phyloP scores from a whole-genome alignment of 2,329 filamentous ascomycete species.

The Tolypocladium tundrense region DNA sequence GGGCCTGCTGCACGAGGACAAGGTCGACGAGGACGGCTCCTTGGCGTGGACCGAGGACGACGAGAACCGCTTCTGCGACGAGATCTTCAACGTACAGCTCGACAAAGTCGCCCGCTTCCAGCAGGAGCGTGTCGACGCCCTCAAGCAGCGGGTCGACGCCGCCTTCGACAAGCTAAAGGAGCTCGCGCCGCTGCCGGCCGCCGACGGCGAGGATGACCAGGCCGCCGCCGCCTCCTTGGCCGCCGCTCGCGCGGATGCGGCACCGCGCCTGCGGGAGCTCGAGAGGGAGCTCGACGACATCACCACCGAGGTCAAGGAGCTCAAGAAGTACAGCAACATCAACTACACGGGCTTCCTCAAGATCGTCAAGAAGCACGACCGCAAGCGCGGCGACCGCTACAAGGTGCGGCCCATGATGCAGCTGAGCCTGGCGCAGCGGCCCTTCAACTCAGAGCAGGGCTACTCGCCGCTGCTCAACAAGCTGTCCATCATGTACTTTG shows the following conservation, averaged over 20 bases:
- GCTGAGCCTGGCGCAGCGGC: conserved; percentile 74
- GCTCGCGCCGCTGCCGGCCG: conserved; percentile 43
- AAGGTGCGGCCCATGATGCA: conserved; percentile 86
- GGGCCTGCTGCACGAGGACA: conserved; percentile 71
- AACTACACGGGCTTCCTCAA: conserved; percentile 98
- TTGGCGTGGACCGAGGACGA: conserved; percentile 84
- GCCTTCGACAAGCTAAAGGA: conserved; percentile 67
- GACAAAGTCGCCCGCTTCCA: conserved; percentile 94
- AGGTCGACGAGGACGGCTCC: conserved; percentile 48
- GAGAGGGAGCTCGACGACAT: conserved; percentile 75
- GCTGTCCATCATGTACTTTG: conserved; percentile 91
- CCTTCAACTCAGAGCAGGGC: conserved; percentile 85
- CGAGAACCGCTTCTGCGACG: conserved; percentile 87
- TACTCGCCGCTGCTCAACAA: conserved; percentile 86
- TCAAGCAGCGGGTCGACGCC: conserved; percentile 43
- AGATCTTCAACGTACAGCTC: conserved; percentile 87
- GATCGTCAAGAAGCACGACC: conserved; percentile 98
- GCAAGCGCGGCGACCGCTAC: conserved; percentile 78
- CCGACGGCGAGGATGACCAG: conserved; percentile 35
- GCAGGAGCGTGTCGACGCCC: conserved; percentile 55
- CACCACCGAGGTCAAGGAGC: conserved; percentile 80
- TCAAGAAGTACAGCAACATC: conserved; percentile 90
- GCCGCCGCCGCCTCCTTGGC: conserved; percentile 6
- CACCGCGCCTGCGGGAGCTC: conserved; percentile 55
- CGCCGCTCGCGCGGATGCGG: conserved; percentile 30